Percentiles rank a stretch among this genome's conserved stretches.
These are phyloP conservation scores for Aspergillus vadensis DNA, from an alignment of 2,329 filamentous ascomycete species.

Conservation along the genomic window DNA sequence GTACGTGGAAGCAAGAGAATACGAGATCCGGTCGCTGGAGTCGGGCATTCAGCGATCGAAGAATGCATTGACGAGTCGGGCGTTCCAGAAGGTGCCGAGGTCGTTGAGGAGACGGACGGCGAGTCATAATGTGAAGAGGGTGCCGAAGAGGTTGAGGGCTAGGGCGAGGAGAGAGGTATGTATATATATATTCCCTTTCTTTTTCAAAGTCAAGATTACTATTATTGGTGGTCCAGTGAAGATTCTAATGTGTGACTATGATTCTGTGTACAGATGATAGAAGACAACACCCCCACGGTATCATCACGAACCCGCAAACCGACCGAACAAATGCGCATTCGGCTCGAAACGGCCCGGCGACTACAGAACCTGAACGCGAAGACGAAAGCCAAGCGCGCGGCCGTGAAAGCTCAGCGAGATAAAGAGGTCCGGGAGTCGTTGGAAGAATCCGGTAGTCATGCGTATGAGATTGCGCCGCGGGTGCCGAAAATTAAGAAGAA, in stretches of 20 bases:
- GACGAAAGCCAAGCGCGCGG: constrained; percentile 42
- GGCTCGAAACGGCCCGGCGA: constrained; percentile 74
- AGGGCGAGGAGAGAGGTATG: constrained; percentile 66
- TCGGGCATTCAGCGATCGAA: constrained; percentile 77
- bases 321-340: constrained; percentile 50
- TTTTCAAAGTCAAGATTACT: constrained; percentile 4
- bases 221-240: not conserved
- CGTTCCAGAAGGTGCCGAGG: constrained; percentile 88
- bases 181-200: not conserved
- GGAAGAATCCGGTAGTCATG: constrained; percentile 32
- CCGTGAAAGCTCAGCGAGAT: constrained; percentile 49
- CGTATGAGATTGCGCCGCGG: constrained; percentile 42
- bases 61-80: constrained; percentile 63
- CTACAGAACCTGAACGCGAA: constrained; percentile 62
- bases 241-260: not conserved
- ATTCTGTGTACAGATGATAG: constrained; percentile 65
- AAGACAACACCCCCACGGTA: constrained; percentile 87
- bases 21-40: constrained; percentile 84
- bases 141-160: constrained; percentile 73
- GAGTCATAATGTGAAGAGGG: constrained; percentile 89
- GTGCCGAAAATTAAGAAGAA: constrained; percentile 71
- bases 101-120: constrained; percentile 83
- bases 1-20: constrained; percentile 83
- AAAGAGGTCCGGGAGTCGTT: constrained; percentile 26
- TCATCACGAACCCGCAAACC: constrained; percentile 56